Conservation (phyloP, 768 basidiomycete species). For the Boletus rufocinnamomeus region DNA sequence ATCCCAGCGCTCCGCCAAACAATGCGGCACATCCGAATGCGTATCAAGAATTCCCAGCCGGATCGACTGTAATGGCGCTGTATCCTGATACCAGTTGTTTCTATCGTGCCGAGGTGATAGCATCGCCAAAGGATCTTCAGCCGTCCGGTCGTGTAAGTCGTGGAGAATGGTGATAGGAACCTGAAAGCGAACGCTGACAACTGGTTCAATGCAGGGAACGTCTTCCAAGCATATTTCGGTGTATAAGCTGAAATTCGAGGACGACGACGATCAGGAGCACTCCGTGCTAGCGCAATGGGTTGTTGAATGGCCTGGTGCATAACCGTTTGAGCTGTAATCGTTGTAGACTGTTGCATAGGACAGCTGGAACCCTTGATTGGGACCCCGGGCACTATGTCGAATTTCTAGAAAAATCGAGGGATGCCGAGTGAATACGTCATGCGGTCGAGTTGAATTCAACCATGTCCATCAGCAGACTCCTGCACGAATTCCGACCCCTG, state of each 20-base stretch:
- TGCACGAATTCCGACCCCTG: constrained; percentile 72
- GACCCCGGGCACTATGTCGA: constrained; percentile 19
- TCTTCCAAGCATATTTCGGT: constrained; percentile 53
- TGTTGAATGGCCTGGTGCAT: constrained; percentile 70
- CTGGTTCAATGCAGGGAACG: constrained; percentile 21
- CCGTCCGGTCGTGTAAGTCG: constrained; percentile 40
- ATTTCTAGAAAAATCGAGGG: constrained; percentile 23
- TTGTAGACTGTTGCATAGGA: not conserved
- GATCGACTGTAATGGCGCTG: constrained; percentile 81
- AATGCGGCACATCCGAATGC: constrained; percentile 65
- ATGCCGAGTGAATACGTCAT: constrained; percentile 22
- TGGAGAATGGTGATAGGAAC: not conserved
- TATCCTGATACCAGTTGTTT: constrained; percentile 92
- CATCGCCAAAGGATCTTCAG: constrained; percentile 54
- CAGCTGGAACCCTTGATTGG: not conserved
- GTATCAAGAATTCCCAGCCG: constrained; percentile 70
- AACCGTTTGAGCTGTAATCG: not conserved
- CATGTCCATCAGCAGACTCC: constrained; percentile 69
- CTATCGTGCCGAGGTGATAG: constrained; percentile 82
- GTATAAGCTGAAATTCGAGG: constrained; percentile 86
- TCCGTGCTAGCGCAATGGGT: constrained; percentile 76
- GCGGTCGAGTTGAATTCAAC: constrained; percentile 1
- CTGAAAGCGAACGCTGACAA: constrained; percentile 10
- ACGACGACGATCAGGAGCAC: constrained; percentile 85
- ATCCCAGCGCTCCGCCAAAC: constrained; percentile 57